Base-by-base conservation (phyloP, 2,329 filamentous ascomycete species). In the Fusarium brachygibbosum region DNA sequence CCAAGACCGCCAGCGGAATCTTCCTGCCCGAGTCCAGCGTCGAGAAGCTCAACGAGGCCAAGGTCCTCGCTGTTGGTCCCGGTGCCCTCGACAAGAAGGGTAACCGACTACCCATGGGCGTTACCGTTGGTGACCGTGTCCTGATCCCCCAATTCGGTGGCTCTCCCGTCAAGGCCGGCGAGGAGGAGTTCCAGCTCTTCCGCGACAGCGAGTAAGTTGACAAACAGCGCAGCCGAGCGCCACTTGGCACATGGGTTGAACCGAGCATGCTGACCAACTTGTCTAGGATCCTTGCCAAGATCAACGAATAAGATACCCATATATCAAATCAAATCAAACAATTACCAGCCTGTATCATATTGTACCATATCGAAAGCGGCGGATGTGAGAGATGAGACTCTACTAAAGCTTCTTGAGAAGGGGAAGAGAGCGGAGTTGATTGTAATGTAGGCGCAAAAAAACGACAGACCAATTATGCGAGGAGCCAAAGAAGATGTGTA, bases 1-100 rank as follows among this genome's bases (percentile, higher is more conserved):
- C 94, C 80, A 98, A 98, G 88, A 99, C 96, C 50, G 94, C 96
- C 76, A 91, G 91, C 78, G 96, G 96, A 78, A 97, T 99, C 87
- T 98, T 97, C 88, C 92, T 99, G 72, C 96, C 96, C 75, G 96
- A 99, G 86, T 94, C 91, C 68, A 93, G 91, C 78, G 93, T 98
- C 79, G 97, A 99, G 89, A 96, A 99, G 83, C 89, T 98, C 80
- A 98, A 98, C 84, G 95, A 98, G 87, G 96, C 93, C 77, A 94
- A 93, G 84, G 96, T 99, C 58, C 86, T 99, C 66, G 96, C 96
- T 68, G 95, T 99, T 69, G 96, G 96, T 56, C 96, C 96, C 60
- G 96, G 96, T 69, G 90, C 86, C 16, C 77, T 97, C 65, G 93
- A 97, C 85, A 94, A 91, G 84, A 91, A 97, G 66, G 96, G 96